Evolutionary conservation across 148 eudicot species (phyloP), one percentile per base, ranked within the genome.

Genomic region (Chenopodium quinoa): DNA sequence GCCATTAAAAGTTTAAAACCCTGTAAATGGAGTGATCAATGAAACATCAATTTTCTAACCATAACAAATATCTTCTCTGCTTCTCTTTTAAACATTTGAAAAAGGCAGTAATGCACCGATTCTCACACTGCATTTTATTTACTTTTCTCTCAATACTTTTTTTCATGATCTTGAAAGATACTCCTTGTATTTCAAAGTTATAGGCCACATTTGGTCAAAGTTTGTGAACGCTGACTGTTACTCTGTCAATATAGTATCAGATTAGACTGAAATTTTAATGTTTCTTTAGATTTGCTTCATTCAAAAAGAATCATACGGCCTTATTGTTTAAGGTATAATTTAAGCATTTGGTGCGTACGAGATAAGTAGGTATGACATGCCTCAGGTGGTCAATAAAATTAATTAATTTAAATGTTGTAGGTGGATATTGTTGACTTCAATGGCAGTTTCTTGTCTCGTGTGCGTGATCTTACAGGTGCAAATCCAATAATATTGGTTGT

Each of bases 401-500:
- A 66, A 56, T 79, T 75, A 69, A 25, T 47, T n/a, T 19, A 71
- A 27, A 58, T 79, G 4, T 34, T 83, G 82, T 85, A 95, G 99
- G 99, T 95, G 82, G 97, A 95, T 79, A 91, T 95, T 83, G 93
- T 93, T 67, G 99, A 95, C 89, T 95, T 93, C 89, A 92, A 89
- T 83, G 99, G 99, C 80, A 95, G 99, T 83, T 95, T 95, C 86
- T 82, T 95, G 87, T 90, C 91, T 86, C 97, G 89, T 78, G 89
- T 93, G n/a, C 96, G 99, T 80, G 99, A 95, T 80, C 93, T 93
- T 83, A 89, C 89, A 75, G 99, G 99, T 88, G 91, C 99, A 82
- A 95, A 95, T 89, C 99, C 99, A 27, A 93, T 95, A 75, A 95
- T 95, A 78, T 83, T 95, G 79, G 99, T 95, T 78, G 82, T 95